Evolutionary conservation across 495 filamentous ascomycete genomes (phyloP).

Genomic region (Rusavskia elegans): DNA sequence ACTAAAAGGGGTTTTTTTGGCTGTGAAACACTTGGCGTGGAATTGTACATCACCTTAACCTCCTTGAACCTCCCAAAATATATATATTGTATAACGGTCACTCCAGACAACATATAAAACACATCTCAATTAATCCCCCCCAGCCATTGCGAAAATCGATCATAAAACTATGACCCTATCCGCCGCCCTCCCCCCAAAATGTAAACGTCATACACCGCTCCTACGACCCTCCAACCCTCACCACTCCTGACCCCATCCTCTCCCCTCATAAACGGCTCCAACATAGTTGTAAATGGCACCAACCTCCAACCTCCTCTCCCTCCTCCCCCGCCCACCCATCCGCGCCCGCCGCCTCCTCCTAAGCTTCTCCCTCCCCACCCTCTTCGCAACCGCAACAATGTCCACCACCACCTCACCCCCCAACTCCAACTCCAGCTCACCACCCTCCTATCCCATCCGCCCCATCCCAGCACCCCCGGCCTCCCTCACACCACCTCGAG

Average conservation of each 20-base stretch:
- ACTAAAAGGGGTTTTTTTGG: too few species aligned
- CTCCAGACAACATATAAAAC: too few species aligned
- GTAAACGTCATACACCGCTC: neutral
- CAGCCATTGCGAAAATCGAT: too few species aligned
- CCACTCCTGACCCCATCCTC: neutral
- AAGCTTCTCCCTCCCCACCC: constrained; percentile 7
- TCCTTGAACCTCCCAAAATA: too few species aligned
- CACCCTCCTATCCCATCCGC: constrained; percentile 4
- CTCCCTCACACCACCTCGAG: constrained; percentile 17
- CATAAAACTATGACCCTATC: neutral
- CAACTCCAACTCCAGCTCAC: neutral
- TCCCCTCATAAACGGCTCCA: too few species aligned
- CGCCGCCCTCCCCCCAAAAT: neutral
- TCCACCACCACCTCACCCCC: neutral
- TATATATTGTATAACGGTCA: too few species aligned
- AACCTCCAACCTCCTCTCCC: neutral
- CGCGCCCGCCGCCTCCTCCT: constrained; percentile 1
- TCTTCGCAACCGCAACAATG: constrained; percentile 8
- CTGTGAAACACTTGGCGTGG: too few species aligned
- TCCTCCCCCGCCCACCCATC: neutral
- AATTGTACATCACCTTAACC: too few species aligned
- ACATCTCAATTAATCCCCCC: too few species aligned
- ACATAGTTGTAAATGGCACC: neutral
- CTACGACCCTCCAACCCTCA: neutral
- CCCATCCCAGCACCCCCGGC: constrained; percentile 11